Evolutionary conservation across 805 yeast species (phyloP).

Genomic region (Metschnikowia koreensis): DNA sequence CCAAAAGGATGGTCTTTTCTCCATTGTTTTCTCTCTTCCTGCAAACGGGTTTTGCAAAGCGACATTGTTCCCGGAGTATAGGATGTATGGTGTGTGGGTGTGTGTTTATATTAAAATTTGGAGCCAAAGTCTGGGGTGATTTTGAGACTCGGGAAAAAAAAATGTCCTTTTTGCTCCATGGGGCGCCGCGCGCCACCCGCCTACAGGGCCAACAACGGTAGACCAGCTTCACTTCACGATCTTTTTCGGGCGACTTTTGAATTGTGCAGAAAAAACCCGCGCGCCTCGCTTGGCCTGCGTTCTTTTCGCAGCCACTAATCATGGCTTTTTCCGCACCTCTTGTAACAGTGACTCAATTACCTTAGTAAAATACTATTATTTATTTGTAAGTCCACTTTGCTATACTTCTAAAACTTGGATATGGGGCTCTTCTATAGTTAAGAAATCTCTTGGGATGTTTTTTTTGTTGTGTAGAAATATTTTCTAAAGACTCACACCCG

Average conservation of each 20-base stretch:
- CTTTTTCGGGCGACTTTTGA: too few species aligned
- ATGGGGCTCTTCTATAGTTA: too few species aligned
- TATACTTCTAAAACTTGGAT: too few species aligned
- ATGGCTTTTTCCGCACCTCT: background rate
- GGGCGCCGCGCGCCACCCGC: constrained; percentile 1
- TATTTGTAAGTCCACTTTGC: background rate
- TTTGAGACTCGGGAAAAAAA: background rate
- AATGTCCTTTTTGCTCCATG: background rate
- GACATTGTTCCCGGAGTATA: constrained; percentile 29
- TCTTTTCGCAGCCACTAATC: background rate
- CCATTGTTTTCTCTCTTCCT: constrained; percentile 97
- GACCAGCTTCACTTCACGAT: background rate
- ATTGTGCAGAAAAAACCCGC: too few species aligned
- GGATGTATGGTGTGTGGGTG: background rate
- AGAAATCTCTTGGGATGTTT: too few species aligned
- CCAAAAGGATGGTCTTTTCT: constrained; percentile 98
- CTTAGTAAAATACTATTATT: too few species aligned
- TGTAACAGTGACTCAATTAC: background rate
- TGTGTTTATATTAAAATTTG: background rate
- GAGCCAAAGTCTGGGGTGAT: constrained; percentile 1
- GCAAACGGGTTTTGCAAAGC: constrained; percentile 77
- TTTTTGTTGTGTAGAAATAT: too few species aligned
- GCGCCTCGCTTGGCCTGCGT: too few species aligned
- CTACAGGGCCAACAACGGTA: constrained; percentile 1
- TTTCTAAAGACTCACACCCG: too few species aligned